These are phyloP conservation scores for Malassezia dermatis DNA, from an alignment of 1,284 basidiomycete genomes.

Conservation along the genomic window DNA sequence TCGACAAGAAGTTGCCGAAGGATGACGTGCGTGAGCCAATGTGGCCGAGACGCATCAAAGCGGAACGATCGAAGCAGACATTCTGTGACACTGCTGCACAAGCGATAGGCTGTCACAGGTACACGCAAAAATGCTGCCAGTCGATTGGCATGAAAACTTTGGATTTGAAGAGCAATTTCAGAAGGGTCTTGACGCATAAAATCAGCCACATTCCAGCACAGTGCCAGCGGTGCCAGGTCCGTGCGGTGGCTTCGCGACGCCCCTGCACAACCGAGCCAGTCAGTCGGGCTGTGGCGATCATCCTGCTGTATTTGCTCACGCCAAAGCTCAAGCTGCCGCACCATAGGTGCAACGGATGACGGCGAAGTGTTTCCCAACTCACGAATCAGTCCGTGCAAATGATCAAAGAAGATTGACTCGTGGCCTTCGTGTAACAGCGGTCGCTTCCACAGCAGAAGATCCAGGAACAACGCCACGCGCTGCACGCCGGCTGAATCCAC, in stretches of 20 bases:
- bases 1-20: slow-evolving; percentile 31
- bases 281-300: not conserved
- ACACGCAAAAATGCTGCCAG: slow-evolving; percentile 17
- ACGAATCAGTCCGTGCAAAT: not conserved
- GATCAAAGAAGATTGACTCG: slow-evolving; percentile 2
- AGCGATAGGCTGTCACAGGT: slow-evolving; percentile 15
- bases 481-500: not conserved
- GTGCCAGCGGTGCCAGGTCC: not conserved
- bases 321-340: slow-evolving; percentile 10
- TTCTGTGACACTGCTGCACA: slow-evolving; percentile 13
- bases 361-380: not conserved
- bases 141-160: slow-evolving; percentile 32
- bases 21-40: slow-evolving; percentile 34
- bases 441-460: slow-evolving; percentile 16
- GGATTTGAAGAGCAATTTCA: slow-evolving; percentile 45
- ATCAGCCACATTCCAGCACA: slow-evolving; percentile 12
- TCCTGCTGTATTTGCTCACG: not conserved
- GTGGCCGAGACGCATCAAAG: slow-evolving; percentile 36
- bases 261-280: not conserved
- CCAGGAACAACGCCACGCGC: slow-evolving; percentile 8
- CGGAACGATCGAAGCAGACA: slow-evolving; percentile 21
- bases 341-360: not conserved
- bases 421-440: slow-evolving; percentile 5
- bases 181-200: slow-evolving; percentile 31
- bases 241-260: not conserved